Conservation (phyloP, 768 basidiomycete species). For the Kockovaella imperatae region DNA sequence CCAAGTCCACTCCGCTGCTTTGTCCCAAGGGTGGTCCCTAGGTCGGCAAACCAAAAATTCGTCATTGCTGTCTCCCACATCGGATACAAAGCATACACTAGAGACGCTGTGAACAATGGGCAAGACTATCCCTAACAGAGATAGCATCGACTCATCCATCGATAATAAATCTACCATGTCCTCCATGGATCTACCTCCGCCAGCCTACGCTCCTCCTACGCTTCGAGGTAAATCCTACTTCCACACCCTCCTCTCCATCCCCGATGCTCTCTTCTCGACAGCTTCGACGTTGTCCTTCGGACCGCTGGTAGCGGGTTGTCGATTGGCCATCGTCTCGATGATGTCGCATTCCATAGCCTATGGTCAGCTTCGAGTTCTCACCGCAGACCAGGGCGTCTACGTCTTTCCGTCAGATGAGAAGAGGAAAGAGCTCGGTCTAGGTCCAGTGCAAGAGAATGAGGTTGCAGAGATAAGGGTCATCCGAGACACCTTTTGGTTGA, state of each 20-base stretch:
- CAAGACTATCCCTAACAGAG: too few species aligned
- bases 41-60: too few species aligned
- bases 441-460: background rate
- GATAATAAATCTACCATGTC: background rate
- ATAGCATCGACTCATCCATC: too few species aligned
- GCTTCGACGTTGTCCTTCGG: conserved; percentile 15
- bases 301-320: conserved; percentile 13
- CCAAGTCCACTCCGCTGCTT: too few species aligned
- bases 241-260: conserved; percentile 13
- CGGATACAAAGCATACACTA: too few species aligned
- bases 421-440: background rate
- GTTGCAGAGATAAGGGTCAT: conserved; percentile 24
- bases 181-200: too few species aligned
- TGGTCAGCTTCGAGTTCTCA: conserved; percentile 24
- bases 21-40: too few species aligned
- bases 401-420: conserved; percentile 15
- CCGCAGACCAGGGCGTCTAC: conserved; percentile 15
- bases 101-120: too few species aligned
- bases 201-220: background rate
- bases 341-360: conserved; percentile 25
- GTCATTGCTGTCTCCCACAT: too few species aligned
- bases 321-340: conserved; percentile 25
- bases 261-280: conserved; percentile 18
- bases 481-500: conserved; percentile 42
- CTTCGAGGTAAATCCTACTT: conserved; percentile 3